Evolutionary conservation across 108 stramenopile species (phyloP), one percentile per base, ranked within the genome.

Genomic region (Nannochloropsis salina): DNA sequence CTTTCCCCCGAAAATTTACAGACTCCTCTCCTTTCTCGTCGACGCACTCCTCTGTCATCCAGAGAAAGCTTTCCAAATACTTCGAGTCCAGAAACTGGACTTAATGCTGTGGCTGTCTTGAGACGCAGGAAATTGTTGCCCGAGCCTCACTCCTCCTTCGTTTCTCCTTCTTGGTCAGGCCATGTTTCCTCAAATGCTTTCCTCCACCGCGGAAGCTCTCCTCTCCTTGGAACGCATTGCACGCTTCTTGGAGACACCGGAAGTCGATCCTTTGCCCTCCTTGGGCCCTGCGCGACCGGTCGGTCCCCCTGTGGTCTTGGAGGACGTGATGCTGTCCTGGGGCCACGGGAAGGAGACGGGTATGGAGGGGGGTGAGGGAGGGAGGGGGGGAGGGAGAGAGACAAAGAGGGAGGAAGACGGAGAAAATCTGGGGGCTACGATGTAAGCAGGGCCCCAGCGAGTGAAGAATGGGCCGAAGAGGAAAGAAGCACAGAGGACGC

Each of bases 151-250:
- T 31, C 31, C 31, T 31, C 31, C 31, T 31, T 31, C 31, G 31
- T 31, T 31, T 31, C 47, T 51, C 47, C 47, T 15, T 1, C 47
- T 15, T 15, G 10, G 12, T 15, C 47, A 51, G 47, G 47, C 47
- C 80, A 95, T 97, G 93, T 84, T 96, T 6, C 97, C 94, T 15
- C 90, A 92, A 61, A 90, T 96, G 21, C 92, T 98, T 86, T 94
- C 95, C 84, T 92, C 92, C 42, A 92, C 95, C 44, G 95, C 97
- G 12, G 97, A 98, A 86, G 96, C 97, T 3, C 9, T 44, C 3
- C 92, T 98, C 31, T 94, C 94, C 21, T 81, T 96, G 80, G 84
- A 93, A 20, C 93, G 96, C 18, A 88, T 98, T 9, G 51, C 83
- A 12, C 88, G 90, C 79, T 97, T 97, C 86, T 89, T 98, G 84